phyloP scores from a whole-genome alignment of 2,329 filamentous ascomycete species.

The Botrytis elliptica region DNA sequence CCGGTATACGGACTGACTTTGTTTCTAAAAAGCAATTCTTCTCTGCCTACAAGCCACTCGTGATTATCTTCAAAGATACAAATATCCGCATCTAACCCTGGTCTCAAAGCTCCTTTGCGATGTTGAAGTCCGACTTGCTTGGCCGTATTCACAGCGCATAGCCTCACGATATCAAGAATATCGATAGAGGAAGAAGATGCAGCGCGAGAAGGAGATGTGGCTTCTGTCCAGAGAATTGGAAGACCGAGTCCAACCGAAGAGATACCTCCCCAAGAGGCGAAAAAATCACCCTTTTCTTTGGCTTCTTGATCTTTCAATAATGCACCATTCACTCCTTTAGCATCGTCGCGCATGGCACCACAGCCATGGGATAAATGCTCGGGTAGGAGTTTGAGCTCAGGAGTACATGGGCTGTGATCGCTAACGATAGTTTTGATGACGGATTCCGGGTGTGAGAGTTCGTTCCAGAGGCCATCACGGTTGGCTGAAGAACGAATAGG shows the following conservation, averaged over 20 bases:
- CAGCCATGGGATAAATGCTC: constrained; percentile 49
- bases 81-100: constrained; percentile 85
- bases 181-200: constrained; percentile 21
- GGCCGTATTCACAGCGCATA: constrained; percentile 85
- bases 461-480: constrained; percentile 69
- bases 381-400: constrained; percentile 86
- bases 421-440: constrained; percentile 91
- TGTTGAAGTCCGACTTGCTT: constrained; percentile 81
- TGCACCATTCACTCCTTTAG: constrained; percentile 33
- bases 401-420: constrained; percentile 95
- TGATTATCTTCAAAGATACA: constrained; percentile 88
- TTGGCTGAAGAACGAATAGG: constrained; percentile 66
- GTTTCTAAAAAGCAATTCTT: constrained; percentile 72
- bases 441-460: constrained; percentile 68
- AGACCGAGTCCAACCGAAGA: constrained; percentile 90
- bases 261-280: constrained; percentile 94
- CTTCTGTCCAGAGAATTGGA: constrained; percentile 71
- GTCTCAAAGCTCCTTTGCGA: constrained; percentile 75
- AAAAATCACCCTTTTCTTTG: constrained; percentile 73
- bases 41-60: constrained; percentile 69
- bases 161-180: constrained; percentile 76
- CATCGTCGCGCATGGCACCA: constrained; percentile 34
- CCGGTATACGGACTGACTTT: constrained; percentile 46
- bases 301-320: constrained; percentile 39
- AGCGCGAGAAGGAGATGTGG: constrained; percentile 40